Conservation (phyloP, 2,329 filamentous ascomycete genomes). For the Tolypocladium paradoxum region DNA sequence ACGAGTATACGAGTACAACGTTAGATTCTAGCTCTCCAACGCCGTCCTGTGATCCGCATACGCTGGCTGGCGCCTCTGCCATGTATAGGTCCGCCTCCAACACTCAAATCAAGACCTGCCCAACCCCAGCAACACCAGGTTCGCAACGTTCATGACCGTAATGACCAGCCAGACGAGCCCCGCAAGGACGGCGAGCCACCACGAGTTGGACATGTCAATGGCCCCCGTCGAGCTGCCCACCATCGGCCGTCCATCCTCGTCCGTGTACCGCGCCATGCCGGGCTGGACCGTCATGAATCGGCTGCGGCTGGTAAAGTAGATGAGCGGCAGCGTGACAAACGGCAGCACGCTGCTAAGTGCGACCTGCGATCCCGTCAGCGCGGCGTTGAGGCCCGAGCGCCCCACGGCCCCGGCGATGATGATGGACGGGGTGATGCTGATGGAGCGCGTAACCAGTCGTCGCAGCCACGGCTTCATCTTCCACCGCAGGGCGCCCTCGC, state of each 20-base stretch:
- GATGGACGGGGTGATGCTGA: slow-evolving; percentile 74
- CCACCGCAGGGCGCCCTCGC: slow-evolving; percentile 72
- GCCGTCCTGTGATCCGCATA: background rate
- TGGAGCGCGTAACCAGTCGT: slow-evolving; percentile 63
- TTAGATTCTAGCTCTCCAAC: background rate
- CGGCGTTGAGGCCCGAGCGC: slow-evolving; percentile 54
- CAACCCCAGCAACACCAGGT: slow-evolving; percentile 52
- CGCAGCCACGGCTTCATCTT: slow-evolving; percentile 66
- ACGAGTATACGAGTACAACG: no score
- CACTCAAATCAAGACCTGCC: background rate
- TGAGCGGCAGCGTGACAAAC: slow-evolving; percentile 71
- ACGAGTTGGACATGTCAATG: slow-evolving; percentile 61
- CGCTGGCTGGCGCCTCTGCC: background rate
- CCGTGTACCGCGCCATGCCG: slow-evolving; percentile 24
- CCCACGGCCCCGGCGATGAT: slow-evolving; percentile 75
- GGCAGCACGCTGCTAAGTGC: slow-evolving; percentile 69
- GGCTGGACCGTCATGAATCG: slow-evolving; percentile 66
- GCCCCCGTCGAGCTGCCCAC: slow-evolving; percentile 3
- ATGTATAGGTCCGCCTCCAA: background rate
- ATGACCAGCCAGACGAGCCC: slow-evolving; percentile 63
- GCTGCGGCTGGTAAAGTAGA: slow-evolving; percentile 73
- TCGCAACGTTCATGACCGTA: slow-evolving; percentile 67
- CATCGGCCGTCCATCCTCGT: background rate
- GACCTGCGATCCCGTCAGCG: slow-evolving; percentile 69
- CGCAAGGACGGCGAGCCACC: slow-evolving; percentile 46